Evolutionary conservation across 2,329 filamentous ascomycete species (phyloP).

Genomic region (Fusarium tjaetaba): DNA sequence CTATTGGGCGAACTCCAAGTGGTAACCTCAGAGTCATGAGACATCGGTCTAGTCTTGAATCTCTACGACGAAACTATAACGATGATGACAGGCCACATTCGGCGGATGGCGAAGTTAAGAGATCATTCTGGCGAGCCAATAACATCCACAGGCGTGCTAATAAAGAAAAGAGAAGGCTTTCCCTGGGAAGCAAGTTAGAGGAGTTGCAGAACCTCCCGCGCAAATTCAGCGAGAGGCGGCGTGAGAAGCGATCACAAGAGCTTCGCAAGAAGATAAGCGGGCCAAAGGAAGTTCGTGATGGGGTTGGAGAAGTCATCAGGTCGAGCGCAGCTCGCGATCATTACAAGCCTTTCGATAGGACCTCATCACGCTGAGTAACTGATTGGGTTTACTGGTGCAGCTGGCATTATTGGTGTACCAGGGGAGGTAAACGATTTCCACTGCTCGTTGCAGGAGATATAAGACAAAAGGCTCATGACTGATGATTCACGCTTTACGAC

Average conservation of each 20-base stretch:
- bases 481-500: constrained; percentile 43
- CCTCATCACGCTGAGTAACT: constrained; percentile 1
- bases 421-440: neutral
- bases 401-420: neutral
- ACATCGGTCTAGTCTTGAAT: constrained; percentile 60
- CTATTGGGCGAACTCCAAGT: constrained; percentile 67
- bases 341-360: constrained; percentile 14
- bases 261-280: constrained; percentile 69
- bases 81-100: constrained; percentile 51
- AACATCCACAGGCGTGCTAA: constrained; percentile 41
- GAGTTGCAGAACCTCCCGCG: constrained; percentile 64
- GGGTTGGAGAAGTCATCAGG: constrained; percentile 66
- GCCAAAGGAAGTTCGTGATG: constrained; percentile 67
- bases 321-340: constrained; percentile 46
- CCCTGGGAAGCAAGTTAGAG: constrained; percentile 60
- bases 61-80: constrained; percentile 45
- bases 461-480: constrained; percentile 39
- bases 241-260: constrained; percentile 67
- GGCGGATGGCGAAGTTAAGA: constrained; percentile 38
- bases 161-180: constrained; percentile 47
- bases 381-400: neutral
- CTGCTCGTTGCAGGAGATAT: neutral
- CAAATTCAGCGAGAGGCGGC: constrained; percentile 65
- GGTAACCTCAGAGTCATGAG: constrained; percentile 69
- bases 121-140: constrained; percentile 48